Base-by-base conservation (phyloP, 1,139 yeast genomes). In the Kurtzmaniella quercitrusa region DNA sequence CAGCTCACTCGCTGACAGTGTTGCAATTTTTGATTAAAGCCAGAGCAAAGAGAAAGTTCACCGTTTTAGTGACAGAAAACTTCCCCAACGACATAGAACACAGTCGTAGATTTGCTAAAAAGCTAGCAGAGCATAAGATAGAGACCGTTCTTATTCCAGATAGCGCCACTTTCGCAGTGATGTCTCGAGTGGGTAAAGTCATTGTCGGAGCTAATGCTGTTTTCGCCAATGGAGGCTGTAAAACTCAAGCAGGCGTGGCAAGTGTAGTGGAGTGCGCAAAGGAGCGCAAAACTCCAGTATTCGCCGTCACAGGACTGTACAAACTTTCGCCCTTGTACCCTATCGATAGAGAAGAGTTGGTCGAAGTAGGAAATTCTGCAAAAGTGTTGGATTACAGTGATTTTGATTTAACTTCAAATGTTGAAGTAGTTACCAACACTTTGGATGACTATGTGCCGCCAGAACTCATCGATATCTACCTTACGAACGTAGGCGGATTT, bases 131-230 rank as follows among this genome's bases (percentile, higher is more conserved):
- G 46, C 88, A 93, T 45, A 88, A 93, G 43, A 88, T 94, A 44
- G 96, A 89, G 50, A 84, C 97, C 1, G 86, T 89, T 2, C 77
- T 94, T 43, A 87, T 94, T 39, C 98, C 98, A 0, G 99, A 94
- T 59, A 78, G 95, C 3, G 85, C 96, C 21, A 89, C 85, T 0
- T 88, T 85, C 63, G 98, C 98, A 0, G 87, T 94, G 40, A 94
- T 94, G 98, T 86, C 97, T 39, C 74, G 97, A 50, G 98, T 94
- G 2, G 97, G 98, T 39, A 94, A 94, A 61, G 98, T 94, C 21
- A 80, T 93, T 47, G 79, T 94, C 47, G 97, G 98, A 18, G 84
- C 98, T 1, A 80, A 88, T 50, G 82, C 96, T 0, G 97, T 94
- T 7, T 85, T 88, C 60, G 96, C 96, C 43, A 93, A 94, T 59